phyloP scores from a whole-genome alignment of 352 stramenopile species.

The Globisporangium splendens region DNA sequence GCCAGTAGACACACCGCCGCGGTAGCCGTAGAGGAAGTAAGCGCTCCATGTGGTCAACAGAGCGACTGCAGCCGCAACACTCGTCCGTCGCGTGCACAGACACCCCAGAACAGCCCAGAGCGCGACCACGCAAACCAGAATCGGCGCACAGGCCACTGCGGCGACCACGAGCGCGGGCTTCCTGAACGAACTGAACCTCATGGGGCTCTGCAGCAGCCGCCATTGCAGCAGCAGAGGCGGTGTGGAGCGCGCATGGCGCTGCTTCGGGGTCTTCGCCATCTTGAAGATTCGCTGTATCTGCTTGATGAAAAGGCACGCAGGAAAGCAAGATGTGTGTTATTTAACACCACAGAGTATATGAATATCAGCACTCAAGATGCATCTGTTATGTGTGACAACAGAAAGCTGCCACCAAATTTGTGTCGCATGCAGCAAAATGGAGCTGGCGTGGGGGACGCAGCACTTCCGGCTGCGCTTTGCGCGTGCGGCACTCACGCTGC shows the following conservation, averaged over 20 bases:
- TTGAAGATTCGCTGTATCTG: no score
- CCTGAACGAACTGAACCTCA: constrained; percentile 13
- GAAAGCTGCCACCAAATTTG: constrained; percentile 1
- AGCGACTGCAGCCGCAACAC: not conserved
- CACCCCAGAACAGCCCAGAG: not conserved
- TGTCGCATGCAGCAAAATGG: not conserved
- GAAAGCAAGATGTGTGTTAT: no score
- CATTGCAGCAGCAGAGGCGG: not conserved
- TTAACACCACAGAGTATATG: no score
- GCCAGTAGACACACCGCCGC: not conserved
- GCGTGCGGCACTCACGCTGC: constrained; percentile 11
- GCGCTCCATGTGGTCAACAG: not conserved
- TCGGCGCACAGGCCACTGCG: not conserved
- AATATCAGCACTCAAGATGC: no score
- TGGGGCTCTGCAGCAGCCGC: no score
- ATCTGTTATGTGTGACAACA: not conserved
- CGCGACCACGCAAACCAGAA: not conserved
- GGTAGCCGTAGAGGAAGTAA: constrained; percentile 8
- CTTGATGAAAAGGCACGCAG: no score
- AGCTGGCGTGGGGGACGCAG: constrained; percentile 8
- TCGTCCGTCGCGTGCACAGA: not conserved
- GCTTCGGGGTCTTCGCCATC: not conserved
- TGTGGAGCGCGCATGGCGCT: not conserved
- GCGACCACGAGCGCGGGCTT: constrained; percentile 7
- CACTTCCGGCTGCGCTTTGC: constrained; percentile 13